Evolutionary conservation across 192 early-diverging fungal genomes (phyloP), one percentile per base, ranked within the genome.

Genomic region (Kickxella alabastrina): DNA sequence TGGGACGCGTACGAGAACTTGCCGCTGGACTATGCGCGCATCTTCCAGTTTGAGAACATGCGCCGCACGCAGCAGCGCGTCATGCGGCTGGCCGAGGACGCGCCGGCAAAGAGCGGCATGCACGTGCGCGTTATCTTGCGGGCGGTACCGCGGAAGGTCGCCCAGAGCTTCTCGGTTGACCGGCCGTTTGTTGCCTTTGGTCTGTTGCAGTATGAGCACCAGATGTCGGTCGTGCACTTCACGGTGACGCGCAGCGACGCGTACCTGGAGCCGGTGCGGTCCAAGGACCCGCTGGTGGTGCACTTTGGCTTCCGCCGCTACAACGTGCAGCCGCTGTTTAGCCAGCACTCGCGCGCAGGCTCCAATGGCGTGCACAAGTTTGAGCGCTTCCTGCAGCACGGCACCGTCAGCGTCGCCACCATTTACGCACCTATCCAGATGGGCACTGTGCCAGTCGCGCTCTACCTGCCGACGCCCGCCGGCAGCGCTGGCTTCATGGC

Each of bases 1-100:
- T 99, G 96, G 96, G 96, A 99, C 66, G 88, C 94, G 8, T 93
- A 93, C 79, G 96, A 99, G 73, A 97, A 97, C 72, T 77, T 99
- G 52, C 96, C 96, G 0, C 75, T 92, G 26, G 96, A 99, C 66
- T 99, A 96, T 67, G 84, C 83, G 24, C 86, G 91, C 40, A 95
- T 99, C 49, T 99, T 97, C 82, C 91, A 95, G 75, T 95, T 97
- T 56, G 86, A 92, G 60, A 95, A 89, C 79, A 88, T 89, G 39
- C 71, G 72, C 38, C 80, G 87, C 57, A 92, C 93, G 17, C 85
- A 89, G 75, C 74, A 82, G 49, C 80, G 87, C 29, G 84, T 92
- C 29, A 60, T 91, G 36, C 63, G 80, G 13, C 44, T 60, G 37
- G 17, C 69, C 22, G 59, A 55, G 1, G 45, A 64, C 21, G 79